These are phyloP conservation scores for Artemisia annua DNA, from an alignment of 129 eudicot genomes.

Conservation along the genomic window DNA sequence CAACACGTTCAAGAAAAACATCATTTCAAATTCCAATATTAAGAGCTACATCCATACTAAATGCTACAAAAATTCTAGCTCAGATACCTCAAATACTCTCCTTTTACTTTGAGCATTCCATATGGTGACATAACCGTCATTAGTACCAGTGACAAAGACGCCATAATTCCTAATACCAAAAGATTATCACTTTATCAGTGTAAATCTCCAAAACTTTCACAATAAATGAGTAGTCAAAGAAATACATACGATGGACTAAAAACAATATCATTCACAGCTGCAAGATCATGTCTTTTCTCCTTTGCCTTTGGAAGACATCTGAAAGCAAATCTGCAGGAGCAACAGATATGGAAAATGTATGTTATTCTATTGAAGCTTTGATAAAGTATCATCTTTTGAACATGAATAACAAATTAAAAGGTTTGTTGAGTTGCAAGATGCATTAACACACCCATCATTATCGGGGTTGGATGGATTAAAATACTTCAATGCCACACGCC, in stretches of 20 bases:
- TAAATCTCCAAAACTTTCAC: slow-evolving; percentile 16
- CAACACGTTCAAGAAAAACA: not conserved
- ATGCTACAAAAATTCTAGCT: not conserved
- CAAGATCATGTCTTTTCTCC: slow-evolving; percentile 54
- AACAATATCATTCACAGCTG: slow-evolving; percentile 87
- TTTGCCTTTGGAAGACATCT: slow-evolving; percentile 78
- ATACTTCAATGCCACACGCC: slow-evolving; percentile 71
- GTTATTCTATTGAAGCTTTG: slow-evolving; percentile 8
- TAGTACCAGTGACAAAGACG: slow-evolving; percentile 74
- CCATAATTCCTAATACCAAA: slow-evolving; percentile 48
- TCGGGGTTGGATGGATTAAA: slow-evolving; percentile 40
- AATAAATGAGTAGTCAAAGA: slow-evolving; percentile 11
- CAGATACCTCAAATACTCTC: slow-evolving; percentile 65
- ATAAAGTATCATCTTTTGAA: slow-evolving; percentile 1
- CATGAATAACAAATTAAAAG: not conserved
- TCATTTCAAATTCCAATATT: not conserved
- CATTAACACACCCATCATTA: slow-evolving; percentile 62
- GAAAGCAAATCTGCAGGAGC: slow-evolving; percentile 65
- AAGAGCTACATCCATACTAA: not conserved
- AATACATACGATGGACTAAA: slow-evolving; percentile 85
- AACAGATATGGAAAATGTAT: slow-evolving; percentile 9
- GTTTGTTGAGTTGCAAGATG: slow-evolving; percentile 16
- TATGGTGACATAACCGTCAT: slow-evolving; percentile 70
- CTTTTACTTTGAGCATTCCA: slow-evolving; percentile 86
- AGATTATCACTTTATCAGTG: slow-evolving; percentile 9